These are phyloP conservation scores for Lentinus tigrinus DNA, from an alignment of 768 basidiomycete species.

Conservation along the genomic window DNA sequence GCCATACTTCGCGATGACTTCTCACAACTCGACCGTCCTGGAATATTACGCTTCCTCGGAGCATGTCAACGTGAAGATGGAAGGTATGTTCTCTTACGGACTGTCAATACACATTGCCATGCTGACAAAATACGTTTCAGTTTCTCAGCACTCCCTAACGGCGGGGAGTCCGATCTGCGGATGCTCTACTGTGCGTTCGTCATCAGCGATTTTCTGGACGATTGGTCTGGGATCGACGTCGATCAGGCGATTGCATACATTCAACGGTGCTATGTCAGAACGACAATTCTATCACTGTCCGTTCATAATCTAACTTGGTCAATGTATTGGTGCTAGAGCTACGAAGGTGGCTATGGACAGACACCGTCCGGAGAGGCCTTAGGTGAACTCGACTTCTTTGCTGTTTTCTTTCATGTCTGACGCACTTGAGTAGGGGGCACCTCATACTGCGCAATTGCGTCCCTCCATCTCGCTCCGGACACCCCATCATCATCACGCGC, in stretches of 20 bases:
- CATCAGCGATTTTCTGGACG: conserved; percentile 73
- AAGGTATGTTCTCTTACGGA: conserved; percentile 60
- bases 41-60: conserved; percentile 64
- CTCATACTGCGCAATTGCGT: conserved; percentile 88
- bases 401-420: neutral
- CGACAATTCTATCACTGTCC: neutral
- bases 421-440: conserved; percentile 65
- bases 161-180: conserved; percentile 75
- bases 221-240: conserved; percentile 75
- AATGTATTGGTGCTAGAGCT: conserved; percentile 52
- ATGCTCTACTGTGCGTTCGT: conserved; percentile 87
- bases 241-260: conserved; percentile 63
- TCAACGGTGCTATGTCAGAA: conserved; percentile 65
- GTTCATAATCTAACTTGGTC: neutral
- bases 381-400: conserved; percentile 42
- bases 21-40: conserved; percentile 61
- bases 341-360: conserved; percentile 93
- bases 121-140: conserved; percentile 35
- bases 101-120: conserved; percentile 1
- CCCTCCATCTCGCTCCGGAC: conserved; percentile 53
- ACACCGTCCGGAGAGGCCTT: conserved; percentile 80
- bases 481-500: conserved; percentile 19
- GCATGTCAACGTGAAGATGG: conserved; percentile 80
- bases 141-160: conserved; percentile 69
- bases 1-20: conserved; percentile 89